These are phyloP conservation scores for Acer campestre DNA, from an alignment of 345 rosid genomes.

Conservation along the genomic window DNA sequence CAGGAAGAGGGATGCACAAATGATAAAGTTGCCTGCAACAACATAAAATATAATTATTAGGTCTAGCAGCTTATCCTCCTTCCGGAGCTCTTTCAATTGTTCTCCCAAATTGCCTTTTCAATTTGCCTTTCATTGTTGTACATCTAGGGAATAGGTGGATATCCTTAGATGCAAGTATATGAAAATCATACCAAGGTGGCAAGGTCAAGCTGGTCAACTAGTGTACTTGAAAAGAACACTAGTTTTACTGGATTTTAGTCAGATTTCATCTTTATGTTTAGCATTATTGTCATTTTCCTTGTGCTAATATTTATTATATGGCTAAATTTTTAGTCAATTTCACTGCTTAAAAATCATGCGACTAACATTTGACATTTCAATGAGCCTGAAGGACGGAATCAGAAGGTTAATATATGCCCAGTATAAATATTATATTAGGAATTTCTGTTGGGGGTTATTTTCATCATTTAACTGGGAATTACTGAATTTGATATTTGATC, in stretches of 20 bases:
- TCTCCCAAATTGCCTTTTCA: not conserved
- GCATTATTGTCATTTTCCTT: conserved; percentile 1
- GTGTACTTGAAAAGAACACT: not conserved
- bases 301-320: not conserved
- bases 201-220: not conserved
- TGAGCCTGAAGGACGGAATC: not conserved
- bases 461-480: not conserved
- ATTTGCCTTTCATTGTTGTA: not conserved
- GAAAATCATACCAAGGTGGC: not conserved
- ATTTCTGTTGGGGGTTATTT: not conserved
- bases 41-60: not conserved
- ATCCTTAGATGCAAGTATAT: not conserved
- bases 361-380: not conserved
- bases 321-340: not conserved
- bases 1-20: not conserved
- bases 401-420: not conserved
- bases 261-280: not conserved
- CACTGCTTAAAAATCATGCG: not conserved
- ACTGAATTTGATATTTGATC: not conserved
- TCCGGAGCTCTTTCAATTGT: not conserved
- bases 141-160: not conserved
- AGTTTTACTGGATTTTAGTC: not conserved
- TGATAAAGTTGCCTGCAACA: not conserved
- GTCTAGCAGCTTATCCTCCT: not conserved
- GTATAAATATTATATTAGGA: not conserved